Percentiles rank a stretch among this genome's conserved stretches.
Conservation (phyloP, 1,284 basidiomycete genomes). For the Boletus calvinii region DNA sequence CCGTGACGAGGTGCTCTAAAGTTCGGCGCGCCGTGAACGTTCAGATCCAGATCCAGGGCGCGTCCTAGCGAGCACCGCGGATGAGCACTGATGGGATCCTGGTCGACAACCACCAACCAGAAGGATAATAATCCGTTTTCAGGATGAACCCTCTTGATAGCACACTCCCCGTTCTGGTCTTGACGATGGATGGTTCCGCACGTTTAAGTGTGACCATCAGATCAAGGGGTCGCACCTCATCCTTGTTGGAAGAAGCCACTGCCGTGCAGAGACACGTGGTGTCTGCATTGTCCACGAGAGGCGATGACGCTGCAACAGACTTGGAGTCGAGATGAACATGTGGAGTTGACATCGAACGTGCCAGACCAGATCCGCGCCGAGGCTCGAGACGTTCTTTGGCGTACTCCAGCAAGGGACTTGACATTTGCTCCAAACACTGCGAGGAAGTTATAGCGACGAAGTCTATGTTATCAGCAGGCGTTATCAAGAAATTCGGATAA, state of each 20-base stretch:
- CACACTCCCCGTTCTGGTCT: slow-evolving; percentile 85
- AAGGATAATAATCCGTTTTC: slow-evolving; percentile 93
- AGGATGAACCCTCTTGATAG: slow-evolving; percentile 88
- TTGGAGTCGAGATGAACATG: slow-evolving; percentile 8
- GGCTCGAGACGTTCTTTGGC: not conserved
- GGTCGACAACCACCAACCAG: slow-evolving; percentile 45
- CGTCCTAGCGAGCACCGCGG: slow-evolving; percentile 52
- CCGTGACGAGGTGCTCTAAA: slow-evolving; percentile 81
- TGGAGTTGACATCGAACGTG: slow-evolving; percentile 16
- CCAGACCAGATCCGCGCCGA: not conserved
- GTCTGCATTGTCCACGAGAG: slow-evolving; percentile 4
- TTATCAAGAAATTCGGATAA: not conserved
- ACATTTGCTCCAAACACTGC: not conserved
- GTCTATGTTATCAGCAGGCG: not conserved
- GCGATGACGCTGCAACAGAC: slow-evolving; percentile 8
- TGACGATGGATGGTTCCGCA: slow-evolving; percentile 76
- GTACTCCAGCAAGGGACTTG: not conserved
- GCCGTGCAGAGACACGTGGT: slow-evolving; percentile 2
- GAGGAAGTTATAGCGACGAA: not conserved
- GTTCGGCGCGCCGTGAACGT: slow-evolving; percentile 93
- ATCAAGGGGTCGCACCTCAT: slow-evolving; percentile 43
- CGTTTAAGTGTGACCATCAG: slow-evolving; percentile 60
- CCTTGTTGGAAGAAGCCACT: slow-evolving; percentile 1
- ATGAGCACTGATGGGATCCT: slow-evolving; percentile 5
- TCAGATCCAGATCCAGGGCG: slow-evolving; percentile 88